phyloP scores from a whole-genome alignment of 805 yeast genomes.

The Ogataea dorogensis region DNA sequence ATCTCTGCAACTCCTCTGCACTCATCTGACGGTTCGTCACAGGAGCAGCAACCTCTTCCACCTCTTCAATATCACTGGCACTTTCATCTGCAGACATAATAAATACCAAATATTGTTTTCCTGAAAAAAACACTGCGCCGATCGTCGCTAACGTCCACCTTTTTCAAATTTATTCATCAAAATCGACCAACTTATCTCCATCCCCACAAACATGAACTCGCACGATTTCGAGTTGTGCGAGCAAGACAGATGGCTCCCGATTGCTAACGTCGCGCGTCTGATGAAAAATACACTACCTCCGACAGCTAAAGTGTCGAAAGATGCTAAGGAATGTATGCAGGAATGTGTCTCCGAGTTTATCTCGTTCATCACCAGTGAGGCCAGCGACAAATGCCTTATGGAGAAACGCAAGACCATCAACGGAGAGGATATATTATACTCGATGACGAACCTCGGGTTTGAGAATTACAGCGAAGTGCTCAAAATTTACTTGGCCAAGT shows the following conservation, averaged over 20 bases:
- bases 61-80: conserved; percentile 6
- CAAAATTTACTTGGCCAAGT: conserved; percentile 66
- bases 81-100: conserved; percentile 7
- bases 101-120: neutral
- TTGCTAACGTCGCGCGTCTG: conserved; percentile 67
- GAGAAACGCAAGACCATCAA: conserved; percentile 70
- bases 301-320: conserved; percentile 75
- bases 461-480: conserved; percentile 69
- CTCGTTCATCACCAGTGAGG: conserved; percentile 65
- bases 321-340: conserved; percentile 75
- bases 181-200: conserved; percentile 5
- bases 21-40: conserved; percentile 11
- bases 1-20: conserved; percentile 11
- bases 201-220: conserved; percentile 17
- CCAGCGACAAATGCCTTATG: conserved; percentile 58
- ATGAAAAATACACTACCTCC: conserved; percentile 74
- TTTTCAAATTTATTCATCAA: conserved; percentile 3
- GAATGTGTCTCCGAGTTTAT: conserved; percentile 62
- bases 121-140: conserved; percentile 3
- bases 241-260: conserved; percentile 61
- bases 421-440: conserved; percentile 65
- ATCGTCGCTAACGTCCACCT: conserved; percentile 6
- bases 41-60: conserved; percentile 10
- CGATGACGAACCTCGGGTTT: conserved; percentile 64
- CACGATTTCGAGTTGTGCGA: conserved; percentile 52